Evolutionary conservation across 2,329 filamentous ascomycete species (phyloP).

Genomic region (Xylogone sp.): DNA sequence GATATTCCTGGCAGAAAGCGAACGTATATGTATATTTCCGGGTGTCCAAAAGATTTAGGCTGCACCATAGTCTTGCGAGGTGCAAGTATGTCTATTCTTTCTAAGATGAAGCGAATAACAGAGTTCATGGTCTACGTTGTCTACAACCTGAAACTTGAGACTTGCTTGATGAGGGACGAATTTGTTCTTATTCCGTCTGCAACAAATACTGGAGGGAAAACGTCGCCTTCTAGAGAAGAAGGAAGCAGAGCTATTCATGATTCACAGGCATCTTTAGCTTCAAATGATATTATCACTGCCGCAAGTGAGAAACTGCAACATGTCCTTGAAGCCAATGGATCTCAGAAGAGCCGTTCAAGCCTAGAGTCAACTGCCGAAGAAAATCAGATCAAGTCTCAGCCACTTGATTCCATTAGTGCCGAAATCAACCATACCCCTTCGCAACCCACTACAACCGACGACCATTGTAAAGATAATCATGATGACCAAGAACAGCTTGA

Average conservation of each 20-base stretch:
- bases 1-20: slow-evolving; percentile 73
- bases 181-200: slow-evolving; percentile 77
- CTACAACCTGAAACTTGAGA: slow-evolving; percentile 95
- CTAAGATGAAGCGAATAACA: slow-evolving; percentile 85
- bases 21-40: slow-evolving; percentile 93
- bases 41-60: slow-evolving; percentile 82
- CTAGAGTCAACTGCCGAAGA: neutral
- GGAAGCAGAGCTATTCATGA: slow-evolving; percentile 7
- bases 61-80: slow-evolving; percentile 93
- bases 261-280: slow-evolving; percentile 2
- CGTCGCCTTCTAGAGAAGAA: slow-evolving; percentile 30
- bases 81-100: slow-evolving; percentile 65
- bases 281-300: slow-evolving; percentile 15
- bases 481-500: slow-evolving; percentile 5
- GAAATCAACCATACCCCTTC: slow-evolving; percentile 1
- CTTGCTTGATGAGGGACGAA: slow-evolving; percentile 88
- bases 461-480: neutral
- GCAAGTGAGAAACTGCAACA: slow-evolving; percentile 22
- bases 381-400: neutral
- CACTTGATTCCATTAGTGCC: slow-evolving; percentile 1
- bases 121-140: slow-evolving; percentile 99
- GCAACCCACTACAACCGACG: neutral
- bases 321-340: slow-evolving; percentile 10
- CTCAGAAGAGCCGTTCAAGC: slow-evolving; percentile 2
- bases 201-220: slow-evolving; percentile 42